Evolutionary conservation across 257 asterid species (phyloP).

Genomic region (Scutellaria minor): DNA sequence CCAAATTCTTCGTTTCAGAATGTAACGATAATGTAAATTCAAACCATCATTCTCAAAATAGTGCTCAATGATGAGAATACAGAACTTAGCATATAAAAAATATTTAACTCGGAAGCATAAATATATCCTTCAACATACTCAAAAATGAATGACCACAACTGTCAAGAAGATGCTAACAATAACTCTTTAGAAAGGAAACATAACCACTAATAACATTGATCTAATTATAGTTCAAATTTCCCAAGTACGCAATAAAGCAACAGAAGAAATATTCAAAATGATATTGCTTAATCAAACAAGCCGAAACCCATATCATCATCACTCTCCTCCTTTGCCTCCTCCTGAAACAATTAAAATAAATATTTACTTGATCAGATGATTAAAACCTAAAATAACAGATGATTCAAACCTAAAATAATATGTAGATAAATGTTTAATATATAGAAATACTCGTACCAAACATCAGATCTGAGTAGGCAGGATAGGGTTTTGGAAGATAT

Average conservation of each 20-base stretch:
- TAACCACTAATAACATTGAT: slow-evolving; percentile 15
- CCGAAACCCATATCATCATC: slow-evolving; percentile 62
- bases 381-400: too few species aligned
- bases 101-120: too few species aligned
- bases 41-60: too few species aligned
- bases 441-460: too few species aligned
- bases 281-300: slow-evolving; percentile 50
- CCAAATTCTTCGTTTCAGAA: too few species aligned
- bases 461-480: neutral
- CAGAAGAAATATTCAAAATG: neutral
- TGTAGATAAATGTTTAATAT: too few species aligned
- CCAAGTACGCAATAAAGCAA: neutral
- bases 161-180: slow-evolving; percentile 20
- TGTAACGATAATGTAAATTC: too few species aligned
- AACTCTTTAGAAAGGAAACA: slow-evolving; percentile 8
- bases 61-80: too few species aligned
- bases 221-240: slow-evolving; percentile 9
- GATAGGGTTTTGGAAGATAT: neutral
- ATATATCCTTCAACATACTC: neutral
- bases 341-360: slow-evolving; percentile 37
- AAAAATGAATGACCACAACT: slow-evolving; percentile 14
- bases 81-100: neutral
- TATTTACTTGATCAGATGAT: neutral
- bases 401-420: too few species aligned
- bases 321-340: slow-evolving; percentile 61